Evolutionary conservation across 2,329 filamentous ascomycete genomes (phyloP).

Genomic region (Proliferodiscus dingleyae): DNA sequence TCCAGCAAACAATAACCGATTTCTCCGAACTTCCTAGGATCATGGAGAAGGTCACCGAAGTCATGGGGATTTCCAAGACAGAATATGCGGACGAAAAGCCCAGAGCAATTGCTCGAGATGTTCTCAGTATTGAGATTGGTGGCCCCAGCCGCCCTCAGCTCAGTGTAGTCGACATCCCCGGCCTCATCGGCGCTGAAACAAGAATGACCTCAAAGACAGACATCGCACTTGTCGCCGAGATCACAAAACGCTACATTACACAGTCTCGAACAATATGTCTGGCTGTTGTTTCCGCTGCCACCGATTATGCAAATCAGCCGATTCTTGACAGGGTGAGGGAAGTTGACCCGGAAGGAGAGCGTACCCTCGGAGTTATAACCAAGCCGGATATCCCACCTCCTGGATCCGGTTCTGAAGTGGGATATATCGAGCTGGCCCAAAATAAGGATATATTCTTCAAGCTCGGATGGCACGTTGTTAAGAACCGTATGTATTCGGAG

Average conservation of each 20-base stretch:
- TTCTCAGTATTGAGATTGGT: slow-evolving; percentile 26
- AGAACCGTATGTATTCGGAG: slow-evolving; percentile 40
- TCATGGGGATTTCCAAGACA: slow-evolving; percentile 21
- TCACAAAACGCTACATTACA: slow-evolving; percentile 36
- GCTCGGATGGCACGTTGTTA: slow-evolving; percentile 46
- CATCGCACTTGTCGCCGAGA: slow-evolving; percentile 26
- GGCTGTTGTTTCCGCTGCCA: slow-evolving; percentile 40
- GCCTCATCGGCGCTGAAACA: slow-evolving; percentile 27
- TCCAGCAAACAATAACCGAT: slow-evolving; percentile 20
- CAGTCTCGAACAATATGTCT: slow-evolving; percentile 41
- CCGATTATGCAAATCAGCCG: slow-evolving; percentile 38
- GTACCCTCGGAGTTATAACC: slow-evolving; percentile 43
- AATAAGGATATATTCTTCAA: slow-evolving; percentile 36
- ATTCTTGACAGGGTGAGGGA: slow-evolving; percentile 35
- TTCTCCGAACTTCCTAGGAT: slow-evolving; percentile 27
- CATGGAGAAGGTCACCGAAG: slow-evolving; percentile 25
- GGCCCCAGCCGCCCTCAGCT: slow-evolving; percentile 25
- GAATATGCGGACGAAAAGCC: neutral
- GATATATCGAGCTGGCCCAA: slow-evolving; percentile 26
- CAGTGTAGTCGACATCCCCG: slow-evolving; percentile 33
- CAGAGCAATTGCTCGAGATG: slow-evolving; percentile 24
- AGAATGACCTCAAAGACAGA: slow-evolving; percentile 24
- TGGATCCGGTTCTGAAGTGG: slow-evolving; percentile 38
- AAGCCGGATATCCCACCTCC: too few relatives aligned
- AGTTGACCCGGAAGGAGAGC: slow-evolving; percentile 32